Evolutionary conservation across 352 stramenopile species (phyloP).

Genomic region (Globisporangium abappressorium): DNA sequence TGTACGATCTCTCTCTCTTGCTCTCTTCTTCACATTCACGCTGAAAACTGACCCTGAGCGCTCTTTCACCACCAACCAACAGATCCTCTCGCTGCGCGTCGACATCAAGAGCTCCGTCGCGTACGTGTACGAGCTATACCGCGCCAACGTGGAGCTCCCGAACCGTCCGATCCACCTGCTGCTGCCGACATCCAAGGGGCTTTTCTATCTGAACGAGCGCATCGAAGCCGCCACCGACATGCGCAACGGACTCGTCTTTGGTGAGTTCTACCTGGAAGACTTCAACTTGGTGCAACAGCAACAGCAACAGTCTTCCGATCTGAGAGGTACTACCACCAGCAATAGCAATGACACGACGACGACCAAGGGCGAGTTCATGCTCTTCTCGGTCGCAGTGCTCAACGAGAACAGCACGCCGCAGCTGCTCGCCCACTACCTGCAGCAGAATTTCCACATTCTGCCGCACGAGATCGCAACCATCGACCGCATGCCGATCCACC

Average conservation of each 20-base stretch:
- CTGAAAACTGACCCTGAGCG: too few relatives aligned
- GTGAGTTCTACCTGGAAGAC: slow-evolving; percentile 63
- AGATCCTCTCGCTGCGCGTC: slow-evolving; percentile 61
- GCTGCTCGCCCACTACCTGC: slow-evolving; percentile 63
- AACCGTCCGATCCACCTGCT: slow-evolving; percentile 68
- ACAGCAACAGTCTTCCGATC: background rate
- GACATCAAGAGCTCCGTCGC: slow-evolving; percentile 49
- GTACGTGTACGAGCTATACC: slow-evolving; percentile 80
- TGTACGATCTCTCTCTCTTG: slow-evolving; percentile 27
- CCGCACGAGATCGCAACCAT: slow-evolving; percentile 20
- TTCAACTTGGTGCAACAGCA: slow-evolving; percentile 38
- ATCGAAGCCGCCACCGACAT: slow-evolving; percentile 61
- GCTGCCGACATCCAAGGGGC: slow-evolving; percentile 52
- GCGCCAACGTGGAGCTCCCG: slow-evolving; percentile 45
- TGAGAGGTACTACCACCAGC: background rate
- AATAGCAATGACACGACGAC: background rate
- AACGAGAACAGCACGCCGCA: slow-evolving; percentile 49
- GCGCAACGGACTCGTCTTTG: slow-evolving; percentile 58
- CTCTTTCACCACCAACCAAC: too few relatives aligned
- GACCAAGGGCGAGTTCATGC: slow-evolving; percentile 43
- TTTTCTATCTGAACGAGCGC: slow-evolving; percentile 72
- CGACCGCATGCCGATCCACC: slow-evolving; percentile 33
- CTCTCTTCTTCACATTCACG: too few relatives aligned
- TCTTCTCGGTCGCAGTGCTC: slow-evolving; percentile 69
- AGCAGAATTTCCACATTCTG: slow-evolving; percentile 66